Evolutionary conservation across 306 rosid species (phyloP), one percentile per base, ranked within the genome.

Genomic region (Echinosophora koreensis): DNA sequence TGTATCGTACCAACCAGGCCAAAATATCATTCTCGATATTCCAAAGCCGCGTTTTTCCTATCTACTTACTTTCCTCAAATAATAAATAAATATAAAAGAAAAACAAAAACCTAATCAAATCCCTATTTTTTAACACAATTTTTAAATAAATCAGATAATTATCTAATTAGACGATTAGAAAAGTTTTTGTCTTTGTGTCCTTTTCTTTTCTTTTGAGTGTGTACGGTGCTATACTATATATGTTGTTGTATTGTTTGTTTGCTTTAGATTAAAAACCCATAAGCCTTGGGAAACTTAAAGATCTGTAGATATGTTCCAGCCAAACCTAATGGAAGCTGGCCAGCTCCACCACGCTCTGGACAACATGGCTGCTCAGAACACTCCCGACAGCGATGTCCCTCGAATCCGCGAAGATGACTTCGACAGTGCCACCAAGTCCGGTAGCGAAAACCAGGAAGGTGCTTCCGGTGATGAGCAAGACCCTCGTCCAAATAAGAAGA

Each of bases 391-490:
- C 46, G 98, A 96, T 46, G 72, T 89, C 4, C 88, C 90, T 14
- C 83, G 96, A 49, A 69, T 87, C 64, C 85, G 90, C 14, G 98
- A 94, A 6, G 99, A 91, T 3, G 99, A 92, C 22, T 91, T 96
- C 54, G 99, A 92, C 84, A 92, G 89, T 2, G 94, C 87, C 17
- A 92, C 92, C 2, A 92, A 90, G 86, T 89, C 96, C 7, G 92
- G 96, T 17, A 91, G 99, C 49, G 97, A 92, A 12, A 90, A 90
- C 78, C 92, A 73, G 0, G 98, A 90, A 9, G 93, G 82, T 7
- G 89, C 86, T 56, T 87, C 99, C 4, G 99, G 98, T 0, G 99
- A 96, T 6, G 99, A 96, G 38, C 97, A 87, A 77, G 93, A 86
- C 6, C 91, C 86, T 17, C 92, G 97, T 10, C 92, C 95, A 0